These are phyloP conservation scores for Ophiosphaerella korrae DNA, from an alignment of 2,329 filamentous ascomycete species.

Conservation along the genomic window DNA sequence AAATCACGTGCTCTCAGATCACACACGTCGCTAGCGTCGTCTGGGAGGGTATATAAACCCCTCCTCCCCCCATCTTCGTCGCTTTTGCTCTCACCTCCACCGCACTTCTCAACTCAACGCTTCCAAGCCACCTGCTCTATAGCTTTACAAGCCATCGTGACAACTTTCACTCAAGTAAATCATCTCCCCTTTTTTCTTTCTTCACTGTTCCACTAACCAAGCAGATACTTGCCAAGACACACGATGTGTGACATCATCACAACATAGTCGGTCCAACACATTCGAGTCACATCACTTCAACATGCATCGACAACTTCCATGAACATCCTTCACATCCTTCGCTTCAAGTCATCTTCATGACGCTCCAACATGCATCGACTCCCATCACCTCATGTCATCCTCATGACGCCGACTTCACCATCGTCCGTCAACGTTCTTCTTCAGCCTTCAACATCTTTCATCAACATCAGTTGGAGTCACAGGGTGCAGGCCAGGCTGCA, in stretches of 20 bases:
- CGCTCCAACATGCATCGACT: conserved; percentile 1
- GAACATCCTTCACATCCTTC: no score
- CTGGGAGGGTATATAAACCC: conserved; percentile 7
- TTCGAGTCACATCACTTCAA: conserved; percentile 7
- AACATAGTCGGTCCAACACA: neutral
- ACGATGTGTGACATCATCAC: neutral
- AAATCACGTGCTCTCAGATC: no score
- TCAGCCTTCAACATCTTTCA: neutral
- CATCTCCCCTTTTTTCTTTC: neutral
- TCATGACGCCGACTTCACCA: neutral
- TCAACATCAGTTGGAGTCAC: neutral
- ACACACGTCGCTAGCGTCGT: neutral
- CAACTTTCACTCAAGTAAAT: neutral
- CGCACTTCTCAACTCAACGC: neutral
- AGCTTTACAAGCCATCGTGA: neutral
- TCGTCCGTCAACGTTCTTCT: neutral
- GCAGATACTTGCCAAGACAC: no score
- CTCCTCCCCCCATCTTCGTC: conserved; percentile 1
- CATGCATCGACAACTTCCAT: neutral
- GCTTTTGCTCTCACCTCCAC: conserved; percentile 2
- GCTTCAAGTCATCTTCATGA: conserved; percentile 3
- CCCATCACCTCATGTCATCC: neutral
- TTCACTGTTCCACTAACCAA: no score
- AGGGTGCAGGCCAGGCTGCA: conserved; percentile 8
- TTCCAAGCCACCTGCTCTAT: no score